Evolutionary conservation across 202 grass and related monocot species (phyloP), one percentile per base, ranked within the genome.

Genomic region (Setaria italica): DNA sequence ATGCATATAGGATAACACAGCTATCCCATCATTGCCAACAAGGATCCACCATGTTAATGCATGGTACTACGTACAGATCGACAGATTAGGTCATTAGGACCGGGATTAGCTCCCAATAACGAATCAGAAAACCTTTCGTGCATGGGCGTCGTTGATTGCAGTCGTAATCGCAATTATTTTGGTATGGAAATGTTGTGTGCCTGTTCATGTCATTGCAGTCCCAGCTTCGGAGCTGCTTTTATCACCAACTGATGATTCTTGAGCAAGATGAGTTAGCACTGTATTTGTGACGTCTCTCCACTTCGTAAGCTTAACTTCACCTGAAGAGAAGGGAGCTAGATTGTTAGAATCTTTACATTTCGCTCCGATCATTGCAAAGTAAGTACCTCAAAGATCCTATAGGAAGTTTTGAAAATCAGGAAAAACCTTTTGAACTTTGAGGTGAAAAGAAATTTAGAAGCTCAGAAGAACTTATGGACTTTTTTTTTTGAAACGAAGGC

Each of bases 1-100:
- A 32, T 70, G 75, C 32, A 60, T 57, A 50, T 57, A 30, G 81
- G 62, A 64, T 70, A 87, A 75, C 19, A 39, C 9, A 9, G 81
- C 70, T 45, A 77, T 51, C 63, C 72, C 54, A 71, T 82, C 79
- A 63, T 19, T 82, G 79, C 63, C 62, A 76, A 62, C 62, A 82
- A 41, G 63, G 54, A 63, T 77, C 43, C 60, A 76, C 43, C 60
- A 76, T 80, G 64, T 71, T 80, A 80, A 41, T 70, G 69, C 35
- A 62, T 30, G 33, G 80, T 84, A 75, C 80, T 69, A 84, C 25
- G 75, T 55, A 84, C 80, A 87, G 33, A 30, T 87, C 46, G 43
- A 20, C 71, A 37, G 74, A 87, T 79, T 51, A 84, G 60, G 69
- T 70, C 33, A 87, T 79, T 51, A 84, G 60, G 69, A 76, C 33